Conservation (phyloP, 139 green algal genomes). For the Volvox africanus region DNA sequence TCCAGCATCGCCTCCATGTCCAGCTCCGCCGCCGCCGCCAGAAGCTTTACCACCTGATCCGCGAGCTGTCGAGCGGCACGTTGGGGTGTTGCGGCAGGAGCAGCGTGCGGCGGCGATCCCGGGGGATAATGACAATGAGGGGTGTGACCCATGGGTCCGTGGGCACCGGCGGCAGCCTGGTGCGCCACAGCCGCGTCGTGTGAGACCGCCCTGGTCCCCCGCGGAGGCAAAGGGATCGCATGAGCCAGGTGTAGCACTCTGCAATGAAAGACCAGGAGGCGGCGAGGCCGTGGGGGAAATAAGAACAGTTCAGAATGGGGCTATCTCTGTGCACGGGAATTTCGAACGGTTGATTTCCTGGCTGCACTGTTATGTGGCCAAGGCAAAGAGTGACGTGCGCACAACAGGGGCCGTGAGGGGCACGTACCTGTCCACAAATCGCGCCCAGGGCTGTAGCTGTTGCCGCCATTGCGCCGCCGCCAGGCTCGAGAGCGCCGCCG, state of each 20-base stretch:
- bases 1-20: background rate
- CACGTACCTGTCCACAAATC: slow-evolving; percentile 31
- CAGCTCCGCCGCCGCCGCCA: slow-evolving; percentile 17
- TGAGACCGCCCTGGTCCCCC: background rate
- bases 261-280: background rate
- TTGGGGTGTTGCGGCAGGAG: background rate
- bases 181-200: background rate
- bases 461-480: slow-evolving; percentile 1
- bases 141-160: background rate
- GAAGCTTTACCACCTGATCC: background rate
- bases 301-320: too few species aligned
- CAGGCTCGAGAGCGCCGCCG: slow-evolving; percentile 9
- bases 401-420: too few species aligned
- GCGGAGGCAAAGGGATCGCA: background rate
- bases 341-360: too few species aligned
- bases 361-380: too few species aligned
- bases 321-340: too few species aligned
- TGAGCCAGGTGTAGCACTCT: slow-evolving; percentile 33
- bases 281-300: too few species aligned
- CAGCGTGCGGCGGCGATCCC: background rate
- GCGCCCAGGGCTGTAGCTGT: slow-evolving; percentile 29
- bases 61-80: background rate
- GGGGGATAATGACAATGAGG: background rate
- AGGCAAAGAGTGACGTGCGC: too few species aligned
- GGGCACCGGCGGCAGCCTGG: background rate